Evolutionary conservation across 2,329 filamentous ascomycete genomes (phyloP).

Genomic region (Fulvia fulva): DNA sequence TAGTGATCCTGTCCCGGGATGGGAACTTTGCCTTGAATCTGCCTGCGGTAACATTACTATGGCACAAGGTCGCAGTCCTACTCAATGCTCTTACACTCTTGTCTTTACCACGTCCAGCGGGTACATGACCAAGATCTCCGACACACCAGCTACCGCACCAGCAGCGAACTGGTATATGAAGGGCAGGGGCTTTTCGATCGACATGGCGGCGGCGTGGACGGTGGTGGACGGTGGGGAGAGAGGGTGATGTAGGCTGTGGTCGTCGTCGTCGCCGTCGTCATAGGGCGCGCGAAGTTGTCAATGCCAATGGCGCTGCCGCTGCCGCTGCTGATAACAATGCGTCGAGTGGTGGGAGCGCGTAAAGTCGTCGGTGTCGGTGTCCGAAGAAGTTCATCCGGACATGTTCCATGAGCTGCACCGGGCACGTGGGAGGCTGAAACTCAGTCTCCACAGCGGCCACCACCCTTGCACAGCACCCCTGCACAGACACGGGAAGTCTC

Average conservation of each 20-base stretch:
- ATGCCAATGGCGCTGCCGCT: neutral
- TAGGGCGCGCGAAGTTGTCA: neutral
- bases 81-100: constrained; percentile 65
- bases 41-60: constrained; percentile 27
- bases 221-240: constrained; percentile 17
- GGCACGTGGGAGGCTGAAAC: no score
- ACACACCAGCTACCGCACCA: constrained; percentile 95
- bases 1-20: constrained; percentile 75
- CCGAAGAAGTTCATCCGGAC: no score
- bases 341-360: neutral
- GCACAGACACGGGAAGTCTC: no score
- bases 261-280: neutral
- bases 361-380: neutral
- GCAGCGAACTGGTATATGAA: constrained; percentile 95
- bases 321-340: no score
- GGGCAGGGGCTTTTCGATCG: constrained; percentile 69
- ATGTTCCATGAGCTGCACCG: no score
- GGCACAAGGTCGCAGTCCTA: neutral
- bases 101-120: constrained; percentile 98
- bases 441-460: no score
- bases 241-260: neutral
- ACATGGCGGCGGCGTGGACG: constrained; percentile 35
- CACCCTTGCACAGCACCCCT: no score
- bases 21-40: constrained; percentile 55
- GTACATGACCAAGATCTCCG: constrained; percentile 76